Evolutionary conservation across 139 green algal species (phyloP), one percentile per base, ranked within the genome.

Genomic region (Chlamydomonas sp.): DNA sequence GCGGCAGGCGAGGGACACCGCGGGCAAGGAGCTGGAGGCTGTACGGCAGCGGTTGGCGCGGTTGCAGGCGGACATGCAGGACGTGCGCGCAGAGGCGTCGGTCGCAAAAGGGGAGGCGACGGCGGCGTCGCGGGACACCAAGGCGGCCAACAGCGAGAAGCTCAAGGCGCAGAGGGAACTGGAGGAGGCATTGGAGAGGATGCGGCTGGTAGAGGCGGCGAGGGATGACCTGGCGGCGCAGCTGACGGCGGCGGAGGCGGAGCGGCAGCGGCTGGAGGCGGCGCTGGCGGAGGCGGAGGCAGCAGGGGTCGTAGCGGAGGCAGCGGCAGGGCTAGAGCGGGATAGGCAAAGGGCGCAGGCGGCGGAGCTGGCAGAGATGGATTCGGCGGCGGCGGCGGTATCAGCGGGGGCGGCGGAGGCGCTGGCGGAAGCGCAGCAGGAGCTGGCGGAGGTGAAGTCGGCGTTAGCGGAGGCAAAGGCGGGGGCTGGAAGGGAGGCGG

Each of bases 61-160:
- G 18, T 20, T 86, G 71, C 71, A 86, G 82, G 69, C 60, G n/a
- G 82, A 86, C 61, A 69, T 86, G 61, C 61, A 31, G 5, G 71
- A 80, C 8, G 9, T 71, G 60, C 82, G 82, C 3, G 61, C 82
- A 1, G 82, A 86, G 61, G 62, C 82, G 82, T 31, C 72, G 82
- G 62, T 72, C 18, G 82, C 82, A 14, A n/a, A n/a, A 3, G 12
- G 61, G 10, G 82, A 86, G 82, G 71, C 72, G 71, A 79, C 72
- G 4, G 82, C 82, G 31, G 82, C 82, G 12, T 86, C 71, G 4
- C 82, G 82, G 2, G 82, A 86, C 82, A 61, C 62, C 71, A 86
- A 86, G 61, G 82, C 82, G 7, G 82, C 82, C 6, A 86, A 86
- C 20, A 68, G 57, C 20, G 82, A 79, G 72, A 80, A 80, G 82